Evolutionary conservation across 768 basidiomycete genomes (phyloP), one percentile per base, ranked within the genome.

Genomic region (Cyclocybe aegerita): DNA sequence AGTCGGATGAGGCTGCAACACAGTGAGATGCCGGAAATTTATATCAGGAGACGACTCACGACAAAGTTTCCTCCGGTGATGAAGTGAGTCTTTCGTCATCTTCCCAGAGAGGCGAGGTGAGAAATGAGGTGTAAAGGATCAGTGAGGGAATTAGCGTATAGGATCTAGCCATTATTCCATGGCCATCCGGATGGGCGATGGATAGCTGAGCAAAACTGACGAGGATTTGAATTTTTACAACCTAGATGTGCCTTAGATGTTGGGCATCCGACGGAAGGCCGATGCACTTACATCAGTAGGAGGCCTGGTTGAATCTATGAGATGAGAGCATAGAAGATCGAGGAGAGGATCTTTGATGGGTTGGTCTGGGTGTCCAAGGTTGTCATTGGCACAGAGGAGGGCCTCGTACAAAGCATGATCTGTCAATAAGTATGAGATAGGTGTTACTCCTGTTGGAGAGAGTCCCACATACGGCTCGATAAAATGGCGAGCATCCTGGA

Each of bases 21-120:
- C 12, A 43, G 41, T 44, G 5, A 48, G 12, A 6, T 23, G 23
- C 23, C 17, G 37, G 9, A 16, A 31, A 40, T 44, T 12, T 15
- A 36, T 10, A 30, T 9, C 10, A 17, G 12, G 43, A 30, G n/a
- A 46, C 34, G 33, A 17, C 76, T 54, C 58, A 81, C 81, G 67
- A 65, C 3, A 65, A 56, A 30, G 72, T 61, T 4, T 61, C 62
- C 17, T 68, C 64, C 0, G 73, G 55, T 2, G 76, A 69, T 11
- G 61, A 56, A 17, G 74, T 59, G 10, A 82, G 59, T 30, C 58
- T 58, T 42, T 77, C 74, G 37, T 79, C 77, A 33, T 85, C 84
- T 59, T 89, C 85, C 85, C 86, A 92, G 11, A 92, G 63, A 2
- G 78, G 74, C 1, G 73, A 72, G 0, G 79, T 74, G 36, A 85